Evolutionary conservation across 1,139 yeast genomes (phyloP).

Genomic region (Candida buenavistaensis): DNA sequence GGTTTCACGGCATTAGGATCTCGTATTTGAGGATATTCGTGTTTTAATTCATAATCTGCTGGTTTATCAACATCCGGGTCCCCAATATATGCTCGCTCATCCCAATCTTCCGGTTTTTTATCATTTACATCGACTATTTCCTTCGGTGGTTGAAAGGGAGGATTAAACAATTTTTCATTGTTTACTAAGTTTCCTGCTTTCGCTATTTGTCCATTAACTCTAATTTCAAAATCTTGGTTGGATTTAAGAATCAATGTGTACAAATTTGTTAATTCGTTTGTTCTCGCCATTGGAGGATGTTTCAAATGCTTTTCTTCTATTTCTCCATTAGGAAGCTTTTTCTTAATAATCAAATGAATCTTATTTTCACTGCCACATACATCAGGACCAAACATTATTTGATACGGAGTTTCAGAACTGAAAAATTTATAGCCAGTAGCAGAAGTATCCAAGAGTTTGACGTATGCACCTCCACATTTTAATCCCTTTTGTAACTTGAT

Average conservation of each 20-base stretch:
- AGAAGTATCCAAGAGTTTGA: constrained; percentile 60
- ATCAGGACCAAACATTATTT: constrained; percentile 94
- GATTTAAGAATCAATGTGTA: constrained; percentile 74
- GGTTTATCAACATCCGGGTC: constrained; percentile 74
- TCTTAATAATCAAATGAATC: constrained; percentile 71
- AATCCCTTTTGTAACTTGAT: constrained; percentile 76
- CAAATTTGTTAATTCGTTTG: constrained; percentile 57
- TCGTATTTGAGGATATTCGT: constrained; percentile 55
- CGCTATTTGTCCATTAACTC: constrained; percentile 76
- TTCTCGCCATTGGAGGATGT: constrained; percentile 66
- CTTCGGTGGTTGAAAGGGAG: constrained; percentile 63
- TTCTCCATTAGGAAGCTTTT: constrained; percentile 53
- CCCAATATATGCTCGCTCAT: constrained; percentile 57
- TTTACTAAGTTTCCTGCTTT: constrained; percentile 66
- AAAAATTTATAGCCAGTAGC: constrained; percentile 24
- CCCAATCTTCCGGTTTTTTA: constrained; percentile 78
- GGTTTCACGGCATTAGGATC: constrained; percentile 73
- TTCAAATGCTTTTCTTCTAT: constrained; percentile 68
- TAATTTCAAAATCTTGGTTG: constrained; percentile 69
- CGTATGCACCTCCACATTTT: constrained; percentile 85
- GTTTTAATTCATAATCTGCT: constrained; percentile 73
- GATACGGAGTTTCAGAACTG: constrained; percentile 60
- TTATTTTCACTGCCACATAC: constrained; percentile 79
- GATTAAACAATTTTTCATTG: constrained; percentile 50
- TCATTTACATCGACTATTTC: constrained; percentile 64